These are phyloP conservation scores for Westerdykella aurantiaca DNA, from an alignment of 2,329 filamentous ascomycete genomes.

Conservation along the genomic window DNA sequence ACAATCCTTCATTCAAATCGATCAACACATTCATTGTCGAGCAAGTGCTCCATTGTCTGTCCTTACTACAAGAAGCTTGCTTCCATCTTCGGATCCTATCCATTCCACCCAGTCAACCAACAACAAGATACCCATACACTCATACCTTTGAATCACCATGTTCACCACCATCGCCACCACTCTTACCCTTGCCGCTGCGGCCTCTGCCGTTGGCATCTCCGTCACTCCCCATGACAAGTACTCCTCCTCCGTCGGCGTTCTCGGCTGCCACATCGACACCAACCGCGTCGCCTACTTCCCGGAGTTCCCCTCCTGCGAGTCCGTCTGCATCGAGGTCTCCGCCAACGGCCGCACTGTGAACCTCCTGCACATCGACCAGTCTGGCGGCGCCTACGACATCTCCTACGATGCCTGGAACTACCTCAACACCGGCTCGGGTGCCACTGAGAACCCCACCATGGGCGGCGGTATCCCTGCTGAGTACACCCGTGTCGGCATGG, in stretches of 20 bases:
- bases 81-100: not conserved
- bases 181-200: constrained; percentile 6
- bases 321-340: constrained; percentile 53
- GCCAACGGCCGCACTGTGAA: constrained; percentile 48
- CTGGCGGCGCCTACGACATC: constrained; percentile 54
- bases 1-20: constrained; percentile 1
- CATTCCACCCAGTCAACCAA: not conserved
- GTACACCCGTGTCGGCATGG: constrained; percentile 44
- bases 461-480: constrained; percentile 50
- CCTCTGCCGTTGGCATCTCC: constrained; percentile 8
- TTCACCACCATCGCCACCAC: constrained; percentile 11
- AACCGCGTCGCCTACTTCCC: constrained; percentile 60
- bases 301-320: constrained; percentile 47
- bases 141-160: constrained; percentile 3
- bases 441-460: constrained; percentile 41
- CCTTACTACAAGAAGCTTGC: not conserved
- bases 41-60: not conserved
- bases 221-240: constrained; percentile 53
- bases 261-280: constrained; percentile 57
- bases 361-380: constrained; percentile 55
- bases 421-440: constrained; percentile 48
- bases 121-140: not conserved
- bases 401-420: constrained; percentile 59
- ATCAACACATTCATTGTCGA: constrained; percentile 1
- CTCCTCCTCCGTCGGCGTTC: constrained; percentile 53